phyloP scores from a whole-genome alignment of 352 stramenopile species.

The Pythium insidiosum region DNA sequence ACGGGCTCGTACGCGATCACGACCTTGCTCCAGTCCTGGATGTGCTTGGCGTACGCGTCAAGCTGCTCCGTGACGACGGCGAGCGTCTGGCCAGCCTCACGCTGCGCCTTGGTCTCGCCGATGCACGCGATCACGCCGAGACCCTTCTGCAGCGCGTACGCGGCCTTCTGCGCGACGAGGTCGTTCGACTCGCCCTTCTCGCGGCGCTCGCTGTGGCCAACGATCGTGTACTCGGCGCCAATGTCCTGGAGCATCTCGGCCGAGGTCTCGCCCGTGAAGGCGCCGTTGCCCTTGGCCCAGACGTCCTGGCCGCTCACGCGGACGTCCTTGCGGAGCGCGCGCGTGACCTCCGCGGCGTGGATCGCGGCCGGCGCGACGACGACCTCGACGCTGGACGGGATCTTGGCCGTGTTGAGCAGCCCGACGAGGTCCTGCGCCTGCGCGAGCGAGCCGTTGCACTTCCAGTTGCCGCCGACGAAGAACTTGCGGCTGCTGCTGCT shows the following conservation, averaged over 20 bases:
- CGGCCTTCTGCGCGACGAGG: slow-evolving; percentile 91
- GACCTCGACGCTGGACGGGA: slow-evolving; percentile 87
- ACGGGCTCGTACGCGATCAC: slow-evolving; percentile 97
- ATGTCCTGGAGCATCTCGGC: slow-evolving; percentile 97
- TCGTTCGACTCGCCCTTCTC: slow-evolving; percentile 90
- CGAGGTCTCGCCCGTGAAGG: slow-evolving; percentile 96
- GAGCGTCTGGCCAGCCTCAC: slow-evolving; percentile 90
- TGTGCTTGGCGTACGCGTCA: slow-evolving; percentile 80
- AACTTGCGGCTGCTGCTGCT: slow-evolving; percentile 88
- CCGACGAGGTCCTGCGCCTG: slow-evolving; percentile 65
- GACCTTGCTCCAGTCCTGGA: slow-evolving; percentile 92
- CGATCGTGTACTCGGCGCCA: slow-evolving; percentile 92
- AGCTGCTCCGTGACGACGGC: slow-evolving; percentile 93
- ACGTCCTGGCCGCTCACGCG: slow-evolving; percentile 91
- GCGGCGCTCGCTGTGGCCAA: slow-evolving; percentile 95
- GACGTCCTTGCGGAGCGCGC: slow-evolving; percentile 51
- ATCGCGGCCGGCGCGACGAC: too few species aligned
- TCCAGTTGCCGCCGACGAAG: slow-evolving; percentile 99
- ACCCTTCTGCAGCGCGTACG: slow-evolving; percentile 89
- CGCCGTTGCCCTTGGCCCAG: slow-evolving; percentile 93
- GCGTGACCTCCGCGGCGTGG: slow-evolving; percentile 71
- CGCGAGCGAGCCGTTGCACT: slow-evolving; percentile 88
- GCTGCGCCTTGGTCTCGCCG: slow-evolving; percentile 93
- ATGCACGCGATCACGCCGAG: slow-evolving; percentile 96
- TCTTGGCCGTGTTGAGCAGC: slow-evolving; percentile 80